These are phyloP conservation scores for Myochromella boudieri DNA, from an alignment of 768 basidiomycete species.

Conservation along the genomic window DNA sequence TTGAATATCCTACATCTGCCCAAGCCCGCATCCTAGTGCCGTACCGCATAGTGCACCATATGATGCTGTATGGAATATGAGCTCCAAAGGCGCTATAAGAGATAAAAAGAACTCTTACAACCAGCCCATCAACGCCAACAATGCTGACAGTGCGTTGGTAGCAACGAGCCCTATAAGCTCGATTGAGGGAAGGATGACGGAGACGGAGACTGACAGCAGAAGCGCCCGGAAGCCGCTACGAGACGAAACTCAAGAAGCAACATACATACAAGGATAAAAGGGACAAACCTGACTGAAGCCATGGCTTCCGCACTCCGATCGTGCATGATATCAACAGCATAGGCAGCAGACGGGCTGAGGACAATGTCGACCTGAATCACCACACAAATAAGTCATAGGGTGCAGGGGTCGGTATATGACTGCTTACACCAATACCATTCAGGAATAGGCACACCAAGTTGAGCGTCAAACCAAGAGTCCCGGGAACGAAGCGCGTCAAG, in stretches of 20 bases:
- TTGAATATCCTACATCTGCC: slow-evolving; percentile 57
- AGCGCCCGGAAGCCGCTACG: slow-evolving; percentile 49
- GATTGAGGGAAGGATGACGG: slow-evolving; percentile 53
- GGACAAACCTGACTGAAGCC: slow-evolving; percentile 53
- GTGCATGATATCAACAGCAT: slow-evolving; percentile 61
- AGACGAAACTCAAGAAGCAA: slow-evolving; percentile 32
- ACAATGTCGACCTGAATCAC: slow-evolving; percentile 50
- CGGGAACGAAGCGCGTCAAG: slow-evolving; percentile 48
- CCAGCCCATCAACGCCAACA: slow-evolving; percentile 50
- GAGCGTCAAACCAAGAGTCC: slow-evolving; percentile 46
- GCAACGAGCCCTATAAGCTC: slow-evolving; percentile 48
- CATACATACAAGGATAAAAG: neutral
- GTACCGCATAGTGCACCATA: slow-evolving; percentile 54
- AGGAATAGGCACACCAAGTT: slow-evolving; percentile 58
- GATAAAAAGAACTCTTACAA: slow-evolving; percentile 39
- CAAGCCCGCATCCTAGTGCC: slow-evolving; percentile 57
- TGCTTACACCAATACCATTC: slow-evolving; percentile 61
- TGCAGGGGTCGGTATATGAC: neutral
- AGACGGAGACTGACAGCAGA: slow-evolving; percentile 40
- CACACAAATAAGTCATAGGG: neutral
- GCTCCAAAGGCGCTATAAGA: neutral
- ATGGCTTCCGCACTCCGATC: slow-evolving; percentile 61
- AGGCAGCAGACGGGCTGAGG: slow-evolving; percentile 54
- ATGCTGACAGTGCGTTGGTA: slow-evolving; percentile 47
- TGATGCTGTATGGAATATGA: slow-evolving; percentile 33